Evolutionary conservation across 1,139 yeast species (phyloP).

Genomic region (Protomyces pachydermus): DNA sequence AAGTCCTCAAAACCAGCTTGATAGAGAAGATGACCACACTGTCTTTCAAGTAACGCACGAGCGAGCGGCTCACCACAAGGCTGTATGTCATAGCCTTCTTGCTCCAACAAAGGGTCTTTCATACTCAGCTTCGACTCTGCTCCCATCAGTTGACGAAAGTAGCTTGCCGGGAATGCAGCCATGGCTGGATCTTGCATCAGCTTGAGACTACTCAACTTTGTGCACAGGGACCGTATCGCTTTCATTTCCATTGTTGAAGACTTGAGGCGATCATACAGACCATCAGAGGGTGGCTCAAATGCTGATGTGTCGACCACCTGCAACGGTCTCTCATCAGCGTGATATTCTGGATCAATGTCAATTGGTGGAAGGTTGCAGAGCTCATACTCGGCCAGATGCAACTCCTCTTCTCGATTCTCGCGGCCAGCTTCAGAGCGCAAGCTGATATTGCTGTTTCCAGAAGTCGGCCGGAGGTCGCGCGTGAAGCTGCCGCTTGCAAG

Average conservation of each 20-base stretch:
- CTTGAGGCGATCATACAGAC: constrained; percentile 44
- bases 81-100: constrained; percentile 39
- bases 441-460: neutral
- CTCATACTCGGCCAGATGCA: constrained; percentile 13
- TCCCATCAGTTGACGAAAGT: constrained; percentile 16
- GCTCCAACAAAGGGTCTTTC: constrained; percentile 42
- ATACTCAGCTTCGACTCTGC: constrained; percentile 11
- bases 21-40: constrained; percentile 78
- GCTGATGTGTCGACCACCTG: neutral
- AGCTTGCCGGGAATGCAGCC: constrained; percentile 12
- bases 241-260: constrained; percentile 75
- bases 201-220: constrained; percentile 79
- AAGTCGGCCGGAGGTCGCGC: neutral
- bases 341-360: neutral
- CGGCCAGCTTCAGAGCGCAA: constrained; percentile 1
- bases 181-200: constrained; percentile 67
- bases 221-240: constrained; percentile 79
- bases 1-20: constrained; percentile 88
- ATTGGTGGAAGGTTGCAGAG: neutral
- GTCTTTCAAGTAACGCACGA: constrained; percentile 53
- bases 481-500: constrained; percentile 3
- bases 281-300: constrained; percentile 13
- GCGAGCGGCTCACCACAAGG: constrained; percentile 27
- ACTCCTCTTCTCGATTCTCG: constrained; percentile 5
- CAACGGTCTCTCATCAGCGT: neutral